A percentile compares a stretch with the other conserved stretches of the same genome.
Conservation (phyloP, 257 asterid genomes). For the Gardenia jasminoides region DNA sequence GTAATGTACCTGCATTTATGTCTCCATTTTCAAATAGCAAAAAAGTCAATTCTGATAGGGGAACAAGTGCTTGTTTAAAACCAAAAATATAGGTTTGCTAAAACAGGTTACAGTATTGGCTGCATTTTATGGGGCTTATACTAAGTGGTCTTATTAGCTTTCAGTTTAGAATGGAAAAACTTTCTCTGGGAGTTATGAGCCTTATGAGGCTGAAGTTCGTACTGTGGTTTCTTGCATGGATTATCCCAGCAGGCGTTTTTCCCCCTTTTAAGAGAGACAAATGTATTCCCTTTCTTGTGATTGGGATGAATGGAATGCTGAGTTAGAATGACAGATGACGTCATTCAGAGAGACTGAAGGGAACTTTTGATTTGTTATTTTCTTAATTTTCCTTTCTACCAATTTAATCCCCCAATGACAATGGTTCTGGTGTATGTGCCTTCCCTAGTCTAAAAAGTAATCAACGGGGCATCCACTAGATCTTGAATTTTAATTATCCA, state of each 20-base stretch:
- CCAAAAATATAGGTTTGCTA: neutral
- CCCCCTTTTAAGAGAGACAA: neutral
- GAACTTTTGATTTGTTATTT: neutral
- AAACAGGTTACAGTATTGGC: neutral
- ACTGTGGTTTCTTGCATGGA: neutral
- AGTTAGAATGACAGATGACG: neutral
- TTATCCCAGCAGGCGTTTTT: neutral
- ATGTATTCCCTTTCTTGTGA: neutral
- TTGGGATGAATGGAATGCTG: neutral
- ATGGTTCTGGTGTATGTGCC: no score
- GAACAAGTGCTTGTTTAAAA: neutral
- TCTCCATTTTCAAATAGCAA: neutral
- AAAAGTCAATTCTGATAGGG: neutral
- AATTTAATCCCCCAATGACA: no score
- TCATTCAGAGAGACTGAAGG: neutral
- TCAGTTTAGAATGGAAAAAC: neutral
- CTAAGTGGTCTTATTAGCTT: neutral
- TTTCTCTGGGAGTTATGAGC: neutral
- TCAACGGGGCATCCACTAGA: no score
- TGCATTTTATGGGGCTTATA: neutral
- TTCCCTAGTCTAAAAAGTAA: no score
- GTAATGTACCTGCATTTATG: neutral
- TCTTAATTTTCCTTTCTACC: no score
- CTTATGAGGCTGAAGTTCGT: neutral
- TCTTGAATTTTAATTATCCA: no score